A percentile compares a stretch with the other conserved stretches of the same genome.
phyloP scores from a whole-genome alignment of 2,329 filamentous ascomycete species.

The Beauveria australis region DNA sequence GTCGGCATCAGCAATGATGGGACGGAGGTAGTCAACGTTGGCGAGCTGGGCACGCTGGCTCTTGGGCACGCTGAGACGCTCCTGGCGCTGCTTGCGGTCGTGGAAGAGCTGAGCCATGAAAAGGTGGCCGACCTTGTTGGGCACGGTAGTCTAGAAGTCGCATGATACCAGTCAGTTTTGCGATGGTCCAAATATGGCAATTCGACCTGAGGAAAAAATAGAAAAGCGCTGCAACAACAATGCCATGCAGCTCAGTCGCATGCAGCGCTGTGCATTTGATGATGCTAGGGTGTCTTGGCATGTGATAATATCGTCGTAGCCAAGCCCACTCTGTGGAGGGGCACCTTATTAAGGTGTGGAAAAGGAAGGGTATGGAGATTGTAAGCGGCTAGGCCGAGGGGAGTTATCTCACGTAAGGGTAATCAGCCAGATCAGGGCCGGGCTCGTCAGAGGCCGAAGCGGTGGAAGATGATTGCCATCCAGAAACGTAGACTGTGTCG shows the following conservation, averaged over 20 bases:
- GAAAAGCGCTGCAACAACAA: neutral
- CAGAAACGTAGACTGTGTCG: slow-evolving; percentile 96
- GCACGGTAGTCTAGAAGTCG: slow-evolving; percentile 71
- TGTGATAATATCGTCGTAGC: slow-evolving; percentile 10
- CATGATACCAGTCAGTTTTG: slow-evolving; percentile 2
- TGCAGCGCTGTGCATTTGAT: neutral
- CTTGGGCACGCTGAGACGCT: slow-evolving; percentile 72
- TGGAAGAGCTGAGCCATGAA: slow-evolving; percentile 99
- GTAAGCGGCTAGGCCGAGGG: slow-evolving; percentile 8
- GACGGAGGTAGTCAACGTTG: slow-evolving; percentile 88
- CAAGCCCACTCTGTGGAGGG: slow-evolving; percentile 9
- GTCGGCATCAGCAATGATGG: slow-evolving; percentile 94
- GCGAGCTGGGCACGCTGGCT: slow-evolving; percentile 62
- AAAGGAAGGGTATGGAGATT: slow-evolving; percentile 1
- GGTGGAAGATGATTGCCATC: slow-evolving; percentile 97
- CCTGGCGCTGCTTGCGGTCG: slow-evolving; percentile 96
- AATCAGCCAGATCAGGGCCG: slow-evolving; percentile 94
- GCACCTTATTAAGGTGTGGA: slow-evolving; percentile 7
- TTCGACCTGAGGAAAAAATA: neutral
- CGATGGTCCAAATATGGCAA: neutral
- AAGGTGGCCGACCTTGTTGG: slow-evolving; percentile 94
- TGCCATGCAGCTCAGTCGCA: neutral
- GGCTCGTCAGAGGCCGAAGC: slow-evolving; percentile 93
- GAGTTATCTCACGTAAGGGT: slow-evolving; percentile 61
- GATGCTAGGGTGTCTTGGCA: slow-evolving; percentile 3